Evolutionary conservation across 192 early-diverging fungal genomes (phyloP), one percentile per base, ranked within the genome.

Genomic region (Backusella parvicylindrica): DNA sequence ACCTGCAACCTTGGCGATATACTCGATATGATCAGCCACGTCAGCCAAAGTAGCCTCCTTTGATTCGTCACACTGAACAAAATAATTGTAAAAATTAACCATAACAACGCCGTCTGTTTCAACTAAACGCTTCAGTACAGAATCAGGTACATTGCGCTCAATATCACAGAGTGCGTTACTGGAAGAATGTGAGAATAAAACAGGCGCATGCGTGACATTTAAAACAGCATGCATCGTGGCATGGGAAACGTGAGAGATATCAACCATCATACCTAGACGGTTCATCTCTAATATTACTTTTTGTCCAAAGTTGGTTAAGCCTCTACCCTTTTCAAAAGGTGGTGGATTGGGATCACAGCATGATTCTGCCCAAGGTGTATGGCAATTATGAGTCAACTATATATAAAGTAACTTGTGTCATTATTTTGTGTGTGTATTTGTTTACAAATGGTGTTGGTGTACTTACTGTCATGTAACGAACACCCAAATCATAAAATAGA

Each of bases 181-280:
- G 9, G 88, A 85, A 13, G 84, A 85, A 71, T 92, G 91, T 2
- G 89, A 91, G 68, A 90, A 90, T 11, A 92, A 73, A 12, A 88
- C 79, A 16, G 91, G 91, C 6, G 91, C 91, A 6, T 40, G 40
- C 6, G 87, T 84, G 32, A 79, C 71, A 35, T 77, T 41, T 26
- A 91, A 71, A 8, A 84, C 87, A 65, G 89, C 83, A 30, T 85
- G 77, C 88, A 91, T 91, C 7, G 84, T 84, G 23, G 87, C 75
- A 41, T 83, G 84, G 16, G 88, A 81, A n/a, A 92, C 90, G 72
- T 92, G 90, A 64, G 78, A 84, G 40, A 91, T 73, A 70, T 92
- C 91, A 15, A 92, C 89, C 82, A 91, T 78, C 91, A 92, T 90
- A 16, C 91, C 91, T 31, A 92, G 60, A 2, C 90, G 75, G 80